Evolutionary conservation across 2,329 filamentous ascomycete species (phyloP).

Genomic region (Cladosporium sp.): DNA sequence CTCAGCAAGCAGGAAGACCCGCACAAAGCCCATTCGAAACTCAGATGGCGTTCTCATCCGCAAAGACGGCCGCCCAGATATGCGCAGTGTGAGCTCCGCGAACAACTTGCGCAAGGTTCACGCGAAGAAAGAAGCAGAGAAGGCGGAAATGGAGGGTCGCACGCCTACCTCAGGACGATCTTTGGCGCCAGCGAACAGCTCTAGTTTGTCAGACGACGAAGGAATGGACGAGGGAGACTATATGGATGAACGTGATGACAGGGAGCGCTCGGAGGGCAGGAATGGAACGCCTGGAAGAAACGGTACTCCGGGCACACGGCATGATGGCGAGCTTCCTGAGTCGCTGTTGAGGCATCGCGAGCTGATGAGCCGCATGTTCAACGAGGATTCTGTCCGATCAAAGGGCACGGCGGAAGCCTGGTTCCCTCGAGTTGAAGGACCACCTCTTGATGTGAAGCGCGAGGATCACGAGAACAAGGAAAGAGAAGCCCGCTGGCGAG

Average conservation of each 20-base stretch:
- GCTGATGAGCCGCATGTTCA: constrained; percentile 30
- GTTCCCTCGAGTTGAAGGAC: constrained; percentile 9
- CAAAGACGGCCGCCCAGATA: constrained; percentile 49
- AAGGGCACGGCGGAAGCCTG: constrained; percentile 8
- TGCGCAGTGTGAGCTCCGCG: constrained; percentile 50
- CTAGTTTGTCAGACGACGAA: constrained; percentile 12
- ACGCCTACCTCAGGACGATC: constrained; percentile 20
- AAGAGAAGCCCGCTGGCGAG: constrained; percentile 7
- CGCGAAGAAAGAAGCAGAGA: constrained; percentile 43
- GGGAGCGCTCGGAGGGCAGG: neutral
- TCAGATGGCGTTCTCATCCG: constrained; percentile 48
- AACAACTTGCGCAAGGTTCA: constrained; percentile 50
- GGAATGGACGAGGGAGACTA: constrained; percentile 11
- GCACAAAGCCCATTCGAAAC: constrained; percentile 48
- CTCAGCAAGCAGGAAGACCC: constrained; percentile 39
- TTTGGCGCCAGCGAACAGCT: constrained; percentile 7
- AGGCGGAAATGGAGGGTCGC: constrained; percentile 27
- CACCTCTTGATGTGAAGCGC: neutral
- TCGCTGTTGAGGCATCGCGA: constrained; percentile 19
- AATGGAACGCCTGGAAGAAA: neutral
- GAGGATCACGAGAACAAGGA: constrained; percentile 9
- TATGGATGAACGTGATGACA: neutral
- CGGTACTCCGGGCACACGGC: neutral
- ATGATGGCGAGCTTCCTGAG: constrained; percentile 6
- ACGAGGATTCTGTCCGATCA: neutral